Percentiles rank a stretch among this genome's conserved stretches.
Evolutionary conservation across 2,329 filamentous ascomycete genomes (phyloP).

Genomic region (Macrophomina tecta): DNA sequence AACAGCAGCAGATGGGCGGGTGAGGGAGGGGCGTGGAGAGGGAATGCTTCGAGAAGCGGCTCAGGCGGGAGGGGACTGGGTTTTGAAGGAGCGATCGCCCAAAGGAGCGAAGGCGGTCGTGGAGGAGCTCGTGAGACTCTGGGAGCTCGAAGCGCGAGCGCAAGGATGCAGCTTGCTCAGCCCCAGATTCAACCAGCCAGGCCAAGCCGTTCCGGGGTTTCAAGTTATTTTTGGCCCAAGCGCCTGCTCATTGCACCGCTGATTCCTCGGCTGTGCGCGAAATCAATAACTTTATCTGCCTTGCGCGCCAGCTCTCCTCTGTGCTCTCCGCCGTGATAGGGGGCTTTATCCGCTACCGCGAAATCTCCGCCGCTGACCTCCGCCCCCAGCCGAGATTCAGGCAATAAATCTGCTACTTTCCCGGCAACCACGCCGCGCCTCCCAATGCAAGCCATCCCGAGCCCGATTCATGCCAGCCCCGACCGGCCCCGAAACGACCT

Average conservation of each 20-base stretch:
- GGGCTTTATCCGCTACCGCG: slow-evolving; percentile 17
- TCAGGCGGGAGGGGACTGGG: slow-evolving; percentile 21
- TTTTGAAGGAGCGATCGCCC: slow-evolving; percentile 26
- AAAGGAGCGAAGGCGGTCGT: slow-evolving; percentile 26
- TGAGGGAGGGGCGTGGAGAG: background rate
- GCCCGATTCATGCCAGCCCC: slow-evolving; percentile 18
- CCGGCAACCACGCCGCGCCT: slow-evolving; percentile 9
- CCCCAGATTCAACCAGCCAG: slow-evolving; percentile 26
- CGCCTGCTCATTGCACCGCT: slow-evolving; percentile 24
- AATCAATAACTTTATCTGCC: slow-evolving; percentile 27
- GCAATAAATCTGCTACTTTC: slow-evolving; percentile 22
- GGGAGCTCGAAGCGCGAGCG: slow-evolving; percentile 26
- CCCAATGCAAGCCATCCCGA: slow-evolving; percentile 16
- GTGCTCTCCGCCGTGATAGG: slow-evolving; percentile 23
- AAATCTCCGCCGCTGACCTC: slow-evolving; percentile 11
- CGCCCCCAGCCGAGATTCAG: slow-evolving; percentile 20
- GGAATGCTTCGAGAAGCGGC: slow-evolving; percentile 6
- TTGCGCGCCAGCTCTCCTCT: slow-evolving; percentile 10
- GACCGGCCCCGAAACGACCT: slow-evolving; percentile 7
- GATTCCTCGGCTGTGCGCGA: slow-evolving; percentile 20
- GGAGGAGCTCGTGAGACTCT: slow-evolving; percentile 28
- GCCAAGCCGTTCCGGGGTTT: slow-evolving; percentile 23
- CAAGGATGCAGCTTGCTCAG: slow-evolving; percentile 29
- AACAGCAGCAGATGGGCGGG: background rate
- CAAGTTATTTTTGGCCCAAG: slow-evolving; percentile 29